A percentile compares a stretch with the other conserved stretches of the same genome.
Evolutionary conservation across 768 basidiomycete species (phyloP).

Genomic region (Dacryopinax spathularia): DNA sequence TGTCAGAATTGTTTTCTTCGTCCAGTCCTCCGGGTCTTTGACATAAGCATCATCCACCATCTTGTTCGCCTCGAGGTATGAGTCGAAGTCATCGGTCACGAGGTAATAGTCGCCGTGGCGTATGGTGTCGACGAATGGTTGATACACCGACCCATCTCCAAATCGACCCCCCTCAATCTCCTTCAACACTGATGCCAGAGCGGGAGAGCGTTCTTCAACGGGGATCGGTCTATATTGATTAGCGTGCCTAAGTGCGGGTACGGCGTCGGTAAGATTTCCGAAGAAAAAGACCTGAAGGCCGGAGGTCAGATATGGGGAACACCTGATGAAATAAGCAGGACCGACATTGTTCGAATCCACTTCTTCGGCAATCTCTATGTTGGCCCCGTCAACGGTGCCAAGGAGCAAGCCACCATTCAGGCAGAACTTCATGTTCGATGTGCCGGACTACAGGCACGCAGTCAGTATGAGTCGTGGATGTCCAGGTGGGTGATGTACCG

Average conservation of each 20-base stretch:
- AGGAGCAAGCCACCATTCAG: slow-evolving; percentile 79
- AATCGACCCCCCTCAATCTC: slow-evolving; percentile 65
- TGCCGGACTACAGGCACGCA: slow-evolving; percentile 31
- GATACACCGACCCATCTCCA: slow-evolving; percentile 67
- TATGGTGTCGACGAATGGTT: slow-evolving; percentile 70
- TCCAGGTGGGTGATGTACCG: slow-evolving; percentile 17
- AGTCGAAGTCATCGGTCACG: slow-evolving; percentile 86
- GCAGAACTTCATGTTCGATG: slow-evolving; percentile 45
- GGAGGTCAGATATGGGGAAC: background rate
- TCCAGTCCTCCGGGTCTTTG: slow-evolving; percentile 67
- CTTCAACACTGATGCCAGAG: slow-evolving; percentile 63
- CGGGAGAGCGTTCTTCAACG: slow-evolving; percentile 69
- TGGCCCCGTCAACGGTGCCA: slow-evolving; percentile 72
- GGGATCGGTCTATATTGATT: slow-evolving; percentile 73
- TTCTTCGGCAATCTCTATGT: slow-evolving; percentile 93
- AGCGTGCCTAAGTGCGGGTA: slow-evolving; percentile 74
- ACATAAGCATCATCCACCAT: slow-evolving; percentile 74
- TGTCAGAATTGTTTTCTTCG: slow-evolving; percentile 77
- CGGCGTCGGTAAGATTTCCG: slow-evolving; percentile 72
- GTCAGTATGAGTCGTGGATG: slow-evolving; percentile 29
- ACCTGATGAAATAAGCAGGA: slow-evolving; percentile 18
- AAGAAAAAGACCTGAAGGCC: slow-evolving; percentile 47
- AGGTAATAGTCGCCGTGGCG: slow-evolving; percentile 65
- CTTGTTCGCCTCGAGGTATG: slow-evolving; percentile 30
- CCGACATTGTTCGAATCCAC: slow-evolving; percentile 86